Percentiles rank a stretch among this genome's conserved stretches.
These are phyloP conservation scores for Rubus idaeus DNA, from an alignment of 306 rosid genomes.

Conservation along the genomic window DNA sequence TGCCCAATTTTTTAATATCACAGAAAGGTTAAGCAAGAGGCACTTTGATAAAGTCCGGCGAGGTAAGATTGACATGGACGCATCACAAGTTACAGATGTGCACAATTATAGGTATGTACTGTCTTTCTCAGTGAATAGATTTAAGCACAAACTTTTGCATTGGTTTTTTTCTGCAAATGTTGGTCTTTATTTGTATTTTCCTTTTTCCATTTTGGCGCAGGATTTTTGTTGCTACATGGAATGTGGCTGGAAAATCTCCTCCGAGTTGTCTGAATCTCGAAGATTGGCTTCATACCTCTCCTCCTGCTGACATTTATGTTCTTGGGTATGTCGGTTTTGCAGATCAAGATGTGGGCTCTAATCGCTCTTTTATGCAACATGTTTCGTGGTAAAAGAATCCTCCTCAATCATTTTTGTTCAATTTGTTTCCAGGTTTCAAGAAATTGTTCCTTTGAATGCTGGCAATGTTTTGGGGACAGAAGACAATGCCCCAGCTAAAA, in stretches of 20 bases:
- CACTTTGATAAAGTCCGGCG: conserved; percentile 64
- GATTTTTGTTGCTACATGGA: conserved; percentile 92
- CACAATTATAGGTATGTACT: conserved; percentile 62
- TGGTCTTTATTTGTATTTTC: conserved; percentile 16
- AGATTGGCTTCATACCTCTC: conserved; percentile 98
- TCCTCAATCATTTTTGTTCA: conserved; percentile 18
- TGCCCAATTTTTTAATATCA: conserved; percentile 19
- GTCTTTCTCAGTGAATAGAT: conserved; percentile 7
- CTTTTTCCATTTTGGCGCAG: conserved; percentile 37
- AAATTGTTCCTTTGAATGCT: conserved; percentile 98
- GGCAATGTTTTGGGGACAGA: conserved; percentile 98
- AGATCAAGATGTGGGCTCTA: conserved; percentile 15
- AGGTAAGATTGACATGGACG: conserved; percentile 65
- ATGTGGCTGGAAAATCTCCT: conserved; percentile 97
- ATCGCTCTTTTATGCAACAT: conserved; percentile 15
- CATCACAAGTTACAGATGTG: conserved; percentile 68
- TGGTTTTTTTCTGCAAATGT: conserved; percentile 5
- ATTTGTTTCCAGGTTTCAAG: conserved; percentile 75
- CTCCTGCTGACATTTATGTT: conserved; percentile 93
- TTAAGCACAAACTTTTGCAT: background rate
- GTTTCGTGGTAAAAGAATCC: conserved; percentile 4
- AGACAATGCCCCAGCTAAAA: conserved; percentile 97
- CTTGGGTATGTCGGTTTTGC: conserved; percentile 61
- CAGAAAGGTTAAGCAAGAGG: conserved; percentile 74
- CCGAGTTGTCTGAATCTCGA: conserved; percentile 77